A percentile compares a stretch with the other conserved stretches of the same genome.
phyloP scores from a whole-genome alignment of 805 yeast genomes.

The Starmerella davenportii region DNA sequence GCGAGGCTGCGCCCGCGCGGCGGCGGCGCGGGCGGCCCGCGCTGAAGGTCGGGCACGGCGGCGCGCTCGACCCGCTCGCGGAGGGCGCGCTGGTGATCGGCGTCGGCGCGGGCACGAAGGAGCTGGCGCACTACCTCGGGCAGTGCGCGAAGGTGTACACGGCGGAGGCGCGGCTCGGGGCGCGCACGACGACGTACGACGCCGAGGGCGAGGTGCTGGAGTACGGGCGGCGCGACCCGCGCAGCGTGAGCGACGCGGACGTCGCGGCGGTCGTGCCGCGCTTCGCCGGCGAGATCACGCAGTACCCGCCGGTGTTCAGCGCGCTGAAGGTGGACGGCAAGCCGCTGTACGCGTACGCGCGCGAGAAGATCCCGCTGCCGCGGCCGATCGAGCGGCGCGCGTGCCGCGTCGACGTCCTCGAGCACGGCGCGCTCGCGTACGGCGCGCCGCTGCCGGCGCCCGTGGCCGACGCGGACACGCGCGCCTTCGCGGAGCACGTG shows the following conservation, averaged over 20 bases:
- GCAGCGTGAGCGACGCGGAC: constrained; percentile 30
- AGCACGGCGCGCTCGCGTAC: constrained; percentile 25
- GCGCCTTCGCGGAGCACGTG: constrained; percentile 21
- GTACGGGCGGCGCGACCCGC: constrained; percentile 36
- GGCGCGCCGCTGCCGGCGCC: constrained; percentile 25
- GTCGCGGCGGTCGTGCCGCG: constrained; percentile 33
- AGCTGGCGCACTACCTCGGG: constrained; percentile 49
- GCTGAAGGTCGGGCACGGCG: constrained; percentile 94
- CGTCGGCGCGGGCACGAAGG: constrained; percentile 80
- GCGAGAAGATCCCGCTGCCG: constrained; percentile 74
- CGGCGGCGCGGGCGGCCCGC: constrained; percentile 6
- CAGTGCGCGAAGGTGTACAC: constrained; percentile 66
- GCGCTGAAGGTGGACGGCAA: constrained; percentile 90
- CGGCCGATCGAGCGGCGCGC: constrained; percentile 60
- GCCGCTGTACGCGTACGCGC: constrained; percentile 84
- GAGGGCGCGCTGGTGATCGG: constrained; percentile 86
- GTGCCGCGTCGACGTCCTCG: constrained; percentile 35
- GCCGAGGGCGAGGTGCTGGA: constrained; percentile 67
- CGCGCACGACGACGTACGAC: constrained; percentile 86
- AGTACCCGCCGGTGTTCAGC: constrained; percentile 88
- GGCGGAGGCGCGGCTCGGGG: constrained; percentile 72
- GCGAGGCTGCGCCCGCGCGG: constrained; percentile 9
- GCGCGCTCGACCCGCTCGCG: constrained; percentile 89
- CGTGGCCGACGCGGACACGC: constrained; percentile 23
- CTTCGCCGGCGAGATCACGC: constrained; percentile 66